phyloP scores from a whole-genome alignment of 345 rosid genomes.

The Populus deltoides region DNA sequence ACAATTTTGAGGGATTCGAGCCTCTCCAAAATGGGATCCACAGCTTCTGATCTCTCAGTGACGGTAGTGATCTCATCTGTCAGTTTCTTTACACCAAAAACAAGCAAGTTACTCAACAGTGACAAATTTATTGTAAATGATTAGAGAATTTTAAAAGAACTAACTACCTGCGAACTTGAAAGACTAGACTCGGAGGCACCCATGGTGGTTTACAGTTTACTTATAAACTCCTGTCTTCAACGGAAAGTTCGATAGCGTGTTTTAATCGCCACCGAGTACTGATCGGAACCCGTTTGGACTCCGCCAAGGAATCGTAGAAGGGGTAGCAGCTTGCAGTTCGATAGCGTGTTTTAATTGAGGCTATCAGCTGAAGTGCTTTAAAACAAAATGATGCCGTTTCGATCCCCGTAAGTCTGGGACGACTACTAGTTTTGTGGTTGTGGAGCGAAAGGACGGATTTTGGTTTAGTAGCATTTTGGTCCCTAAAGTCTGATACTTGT shows the following conservation, averaged over 20 bases:
- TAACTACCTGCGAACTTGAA: constrained; percentile 47
- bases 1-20: constrained; percentile 79
- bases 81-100: constrained; percentile 20
- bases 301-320: not conserved
- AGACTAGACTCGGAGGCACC: constrained; percentile 44
- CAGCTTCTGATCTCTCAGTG: constrained; percentile 52
- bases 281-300: not conserved
- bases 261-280: not conserved
- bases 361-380: no score
- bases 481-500: not conserved
- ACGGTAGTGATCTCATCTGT: constrained; percentile 79
- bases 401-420: not conserved
- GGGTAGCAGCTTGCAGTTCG: not conserved
- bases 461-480: not conserved
- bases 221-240: not conserved
- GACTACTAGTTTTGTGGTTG: not conserved
- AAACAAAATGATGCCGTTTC: no score
- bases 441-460: not conserved
- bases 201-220: not conserved
- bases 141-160: constrained; percentile 5
- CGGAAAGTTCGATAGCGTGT: not conserved
- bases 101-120: not conserved
- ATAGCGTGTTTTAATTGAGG: no score
- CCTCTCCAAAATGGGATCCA: constrained; percentile 72
- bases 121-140: not conserved